phyloP scores from a whole-genome alignment of 495 filamentous ascomycete genomes.

The Diplogelasinospora grovesii region DNA sequence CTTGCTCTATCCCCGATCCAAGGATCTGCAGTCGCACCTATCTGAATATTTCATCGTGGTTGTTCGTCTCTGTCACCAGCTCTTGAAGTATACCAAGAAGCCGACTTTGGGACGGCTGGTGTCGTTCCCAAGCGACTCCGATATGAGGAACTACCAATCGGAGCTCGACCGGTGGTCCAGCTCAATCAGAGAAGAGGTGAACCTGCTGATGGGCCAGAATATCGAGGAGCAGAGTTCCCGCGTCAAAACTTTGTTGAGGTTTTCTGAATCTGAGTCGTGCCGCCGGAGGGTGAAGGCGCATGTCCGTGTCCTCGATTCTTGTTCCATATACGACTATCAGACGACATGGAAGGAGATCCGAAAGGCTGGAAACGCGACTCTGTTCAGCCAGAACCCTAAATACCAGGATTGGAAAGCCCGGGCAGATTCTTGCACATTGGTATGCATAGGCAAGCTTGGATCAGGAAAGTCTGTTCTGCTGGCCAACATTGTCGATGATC shows the following conservation, averaged over 20 bases:
- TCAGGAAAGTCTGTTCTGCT: constrained; percentile 38
- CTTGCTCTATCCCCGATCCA: constrained; percentile 35
- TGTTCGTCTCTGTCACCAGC: constrained; percentile 33
- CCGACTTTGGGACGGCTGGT: constrained; percentile 22
- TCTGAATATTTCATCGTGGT: constrained; percentile 40
- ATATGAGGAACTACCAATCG: constrained; percentile 26
- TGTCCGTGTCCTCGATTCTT: constrained; percentile 29
- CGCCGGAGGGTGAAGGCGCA: constrained; percentile 23
- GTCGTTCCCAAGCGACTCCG: constrained; percentile 23
- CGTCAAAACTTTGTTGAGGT: constrained; percentile 21
- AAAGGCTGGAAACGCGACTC: constrained; percentile 31
- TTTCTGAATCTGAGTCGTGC: constrained; percentile 16
- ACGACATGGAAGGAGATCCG: constrained; percentile 37
- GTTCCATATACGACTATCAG: constrained; percentile 36
- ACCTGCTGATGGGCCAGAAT: constrained; percentile 22
- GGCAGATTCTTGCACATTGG: constrained; percentile 21
- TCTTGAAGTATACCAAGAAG: constrained; percentile 30
- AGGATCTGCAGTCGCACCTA: constrained; percentile 29
- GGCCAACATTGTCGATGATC: constrained; percentile 38
- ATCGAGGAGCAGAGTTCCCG: constrained; percentile 29
- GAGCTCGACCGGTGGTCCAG: constrained; percentile 33
- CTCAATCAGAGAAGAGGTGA: constrained; percentile 33
- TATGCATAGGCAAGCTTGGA: constrained; percentile 36
- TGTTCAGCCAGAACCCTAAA: constrained; percentile 19
- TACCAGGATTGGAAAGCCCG: constrained; percentile 33